Percentiles rank a stretch among this genome's conserved stretches.
phyloP scores from a whole-genome alignment of 208 protist genomes.

The Wallacemonas sp. region DNA sequence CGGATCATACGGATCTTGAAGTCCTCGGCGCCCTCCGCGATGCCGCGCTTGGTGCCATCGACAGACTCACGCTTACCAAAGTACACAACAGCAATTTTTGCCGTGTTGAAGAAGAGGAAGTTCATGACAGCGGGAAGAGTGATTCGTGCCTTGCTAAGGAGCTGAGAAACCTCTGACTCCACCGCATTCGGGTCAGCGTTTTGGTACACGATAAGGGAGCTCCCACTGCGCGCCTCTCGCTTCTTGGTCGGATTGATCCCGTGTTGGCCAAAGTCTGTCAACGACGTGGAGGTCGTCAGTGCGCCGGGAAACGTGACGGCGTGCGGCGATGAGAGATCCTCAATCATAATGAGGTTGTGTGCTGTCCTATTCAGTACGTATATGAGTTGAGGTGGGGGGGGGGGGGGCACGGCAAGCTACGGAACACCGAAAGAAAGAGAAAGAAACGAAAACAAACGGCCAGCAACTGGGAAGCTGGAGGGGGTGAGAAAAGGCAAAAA shows the following conservation, averaged over 20 bases:
- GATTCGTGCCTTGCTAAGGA: slow-evolving; percentile 39
- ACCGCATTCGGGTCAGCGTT: slow-evolving; percentile 29
- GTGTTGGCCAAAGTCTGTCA: slow-evolving; percentile 12
- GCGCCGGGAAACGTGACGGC: slow-evolving; percentile 14
- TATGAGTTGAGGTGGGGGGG: too few relatives aligned
- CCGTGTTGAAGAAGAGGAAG: slow-evolving; percentile 61
- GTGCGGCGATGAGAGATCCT: slow-evolving; percentile 19
- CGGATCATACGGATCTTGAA: slow-evolving; percentile 69
- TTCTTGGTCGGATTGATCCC: neutral
- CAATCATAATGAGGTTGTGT: slow-evolving; percentile 39
- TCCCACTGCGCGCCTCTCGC: slow-evolving; percentile 20
- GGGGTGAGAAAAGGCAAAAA: slow-evolving; percentile 6
- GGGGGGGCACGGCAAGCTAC: neutral
- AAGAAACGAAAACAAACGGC: neutral
- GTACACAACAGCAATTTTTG: slow-evolving; percentile 54
- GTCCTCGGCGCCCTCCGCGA: slow-evolving; percentile 52
- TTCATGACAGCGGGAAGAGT: slow-evolving; percentile 65
- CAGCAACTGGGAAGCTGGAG: neutral
- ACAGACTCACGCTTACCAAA: slow-evolving; percentile 48
- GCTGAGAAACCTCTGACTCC: slow-evolving; percentile 33
- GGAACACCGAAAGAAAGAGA: neutral
- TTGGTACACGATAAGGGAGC: slow-evolving; percentile 58
- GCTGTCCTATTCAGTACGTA: too few relatives aligned
- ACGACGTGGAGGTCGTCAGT: neutral
- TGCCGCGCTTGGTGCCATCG: slow-evolving; percentile 35